Conservation (phyloP, 1,139 yeast genomes). For the Yamadazyma siamensis region DNA sequence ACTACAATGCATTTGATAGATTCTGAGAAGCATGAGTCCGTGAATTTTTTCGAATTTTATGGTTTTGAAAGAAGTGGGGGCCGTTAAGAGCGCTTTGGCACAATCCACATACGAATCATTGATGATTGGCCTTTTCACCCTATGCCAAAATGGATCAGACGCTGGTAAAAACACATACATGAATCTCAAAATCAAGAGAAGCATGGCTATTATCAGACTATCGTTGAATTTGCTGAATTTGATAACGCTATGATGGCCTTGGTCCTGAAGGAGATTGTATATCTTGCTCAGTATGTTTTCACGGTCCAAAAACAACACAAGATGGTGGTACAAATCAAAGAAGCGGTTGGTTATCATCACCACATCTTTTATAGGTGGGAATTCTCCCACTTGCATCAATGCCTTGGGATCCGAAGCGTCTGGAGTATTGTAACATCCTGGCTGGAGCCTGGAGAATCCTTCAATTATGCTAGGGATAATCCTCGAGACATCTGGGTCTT, state of each 20-base stretch:
- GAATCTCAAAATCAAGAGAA: not conserved
- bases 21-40: not conserved
- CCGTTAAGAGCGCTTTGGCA: not conserved
- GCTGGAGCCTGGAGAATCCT: not conserved
- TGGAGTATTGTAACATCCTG: not conserved
- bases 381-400: not conserved
- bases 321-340: not conserved
- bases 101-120: not conserved
- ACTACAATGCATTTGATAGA: not conserved
- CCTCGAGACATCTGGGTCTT: not conserved
- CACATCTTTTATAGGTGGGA: not conserved
- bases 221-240: not conserved
- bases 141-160: not conserved
- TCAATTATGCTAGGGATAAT: not conserved
- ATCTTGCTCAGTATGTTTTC: not conserved
- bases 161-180: not conserved
- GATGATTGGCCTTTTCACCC: not conserved
- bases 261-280: not conserved
- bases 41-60: not conserved
- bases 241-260: not conserved
- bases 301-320: not conserved
- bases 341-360: not conserved
- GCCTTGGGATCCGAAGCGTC: not conserved
- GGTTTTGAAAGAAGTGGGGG: not conserved
- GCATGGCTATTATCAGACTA: not conserved